Percentiles rank a stretch among this genome's conserved stretches.
Conservation (phyloP, 2,329 filamentous ascomycete genomes). For the Diplodia scrobiculata region DNA sequence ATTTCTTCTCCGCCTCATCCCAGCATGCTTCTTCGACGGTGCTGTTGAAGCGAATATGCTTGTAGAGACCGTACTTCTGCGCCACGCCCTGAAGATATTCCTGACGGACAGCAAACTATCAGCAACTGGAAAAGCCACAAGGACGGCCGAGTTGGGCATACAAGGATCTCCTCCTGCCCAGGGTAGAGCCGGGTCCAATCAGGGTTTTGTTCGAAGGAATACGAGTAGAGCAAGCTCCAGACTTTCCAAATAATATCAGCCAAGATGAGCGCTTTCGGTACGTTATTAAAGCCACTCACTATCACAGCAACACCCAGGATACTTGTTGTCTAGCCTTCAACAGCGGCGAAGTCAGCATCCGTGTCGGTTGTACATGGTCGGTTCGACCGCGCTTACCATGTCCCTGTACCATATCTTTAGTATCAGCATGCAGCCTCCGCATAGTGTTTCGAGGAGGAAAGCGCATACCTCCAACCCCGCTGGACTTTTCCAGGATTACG, state of each 20-base stretch:
- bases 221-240: slow-evolving; percentile 60
- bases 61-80: slow-evolving; percentile 57
- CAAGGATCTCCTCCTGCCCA: slow-evolving; percentile 62
- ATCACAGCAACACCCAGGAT: slow-evolving; percentile 60
- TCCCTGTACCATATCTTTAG: neutral
- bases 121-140: neutral
- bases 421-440: neutral
- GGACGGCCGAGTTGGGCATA: slow-evolving; percentile 33
- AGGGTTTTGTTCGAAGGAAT: slow-evolving; percentile 62
- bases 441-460: slow-evolving; percentile 31
- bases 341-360: neutral
- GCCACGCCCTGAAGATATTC: slow-evolving; percentile 58
- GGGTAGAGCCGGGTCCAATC: slow-evolving; percentile 62
- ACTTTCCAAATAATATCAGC: slow-evolving; percentile 38
- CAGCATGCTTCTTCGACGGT: slow-evolving; percentile 57
- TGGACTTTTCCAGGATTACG: slow-evolving; percentile 60
- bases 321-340: slow-evolving; percentile 54
- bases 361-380: too few species aligned
- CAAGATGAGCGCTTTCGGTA: neutral
- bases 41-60: slow-evolving; percentile 61
- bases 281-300: slow-evolving; percentile 36
- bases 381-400: neutral
- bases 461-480: slow-evolving; percentile 55
- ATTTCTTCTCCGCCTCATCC: slow-evolving; percentile 57
- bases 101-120: slow-evolving; percentile 33